Percentiles rank a stretch among this genome's conserved stretches.
phyloP scores from a whole-genome alignment of 148 eudicot genomes.

The Euryodendron excelsum region DNA sequence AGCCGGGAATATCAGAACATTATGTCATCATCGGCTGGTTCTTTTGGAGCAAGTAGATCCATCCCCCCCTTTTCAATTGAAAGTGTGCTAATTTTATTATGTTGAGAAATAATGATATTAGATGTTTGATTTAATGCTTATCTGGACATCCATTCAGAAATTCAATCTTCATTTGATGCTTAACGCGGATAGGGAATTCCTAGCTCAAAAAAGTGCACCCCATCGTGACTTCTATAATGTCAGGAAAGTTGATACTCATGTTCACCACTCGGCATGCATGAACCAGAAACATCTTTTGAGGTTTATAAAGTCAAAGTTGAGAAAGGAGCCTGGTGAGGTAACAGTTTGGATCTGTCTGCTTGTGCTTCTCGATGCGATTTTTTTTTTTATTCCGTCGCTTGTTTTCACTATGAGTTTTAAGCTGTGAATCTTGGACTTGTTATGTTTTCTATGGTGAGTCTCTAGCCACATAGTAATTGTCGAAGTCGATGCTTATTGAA shows the following conservation, averaged over 20 bases:
- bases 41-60: constrained; percentile 81
- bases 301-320: constrained; percentile 94
- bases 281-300: constrained; percentile 98
- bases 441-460: background rate
- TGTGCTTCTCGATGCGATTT: background rate
- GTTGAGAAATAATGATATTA: background rate
- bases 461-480: background rate
- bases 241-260: constrained; percentile 97
- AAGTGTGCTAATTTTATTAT: background rate
- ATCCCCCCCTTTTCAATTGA: constrained; percentile 5
- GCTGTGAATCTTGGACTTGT: background rate
- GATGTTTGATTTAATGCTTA: constrained; percentile 19
- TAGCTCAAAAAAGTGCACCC: constrained; percentile 99
- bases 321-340: constrained; percentile 99
- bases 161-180: constrained; percentile 99
- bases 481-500: background rate
- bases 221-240: constrained; percentile 99
- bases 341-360: constrained; percentile 14
- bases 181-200: constrained; percentile 95
- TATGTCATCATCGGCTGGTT: constrained; percentile 88
- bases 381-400: background rate
- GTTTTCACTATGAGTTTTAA: background rate
- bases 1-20: constrained; percentile 90
- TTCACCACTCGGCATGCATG: constrained; percentile 99
- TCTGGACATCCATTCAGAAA: constrained; percentile 55